Conservation (phyloP, 176 grass and related monocot genomes). For the Metroxylon sagu region DNA sequence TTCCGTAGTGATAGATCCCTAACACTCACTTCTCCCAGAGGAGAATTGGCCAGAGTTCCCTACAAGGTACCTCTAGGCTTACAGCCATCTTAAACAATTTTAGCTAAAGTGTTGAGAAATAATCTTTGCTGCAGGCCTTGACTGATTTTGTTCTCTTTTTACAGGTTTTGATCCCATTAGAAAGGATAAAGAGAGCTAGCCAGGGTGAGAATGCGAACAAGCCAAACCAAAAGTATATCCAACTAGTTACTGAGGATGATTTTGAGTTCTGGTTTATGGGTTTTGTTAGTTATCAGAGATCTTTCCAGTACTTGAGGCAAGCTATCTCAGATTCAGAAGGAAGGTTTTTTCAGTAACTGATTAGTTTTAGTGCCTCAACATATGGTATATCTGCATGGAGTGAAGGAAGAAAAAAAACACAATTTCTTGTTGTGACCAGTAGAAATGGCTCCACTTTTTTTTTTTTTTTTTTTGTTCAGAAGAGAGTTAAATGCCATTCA, state of each 20-base stretch:
- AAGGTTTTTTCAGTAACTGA: too few species aligned
- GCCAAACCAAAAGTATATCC: slow-evolving; percentile 28
- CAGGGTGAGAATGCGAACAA: slow-evolving; percentile 23
- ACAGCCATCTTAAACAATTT: too few species aligned
- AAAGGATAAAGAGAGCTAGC: slow-evolving; percentile 24
- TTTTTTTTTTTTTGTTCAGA: too few species aligned
- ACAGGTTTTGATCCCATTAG: slow-evolving; percentile 21
- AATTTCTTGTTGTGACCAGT: too few species aligned
- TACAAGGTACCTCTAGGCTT: slow-evolving; percentile 15
- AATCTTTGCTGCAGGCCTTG: not conserved
- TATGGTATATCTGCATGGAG: too few species aligned
- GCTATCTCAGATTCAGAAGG: slow-evolving; percentile 1
- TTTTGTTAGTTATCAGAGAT: slow-evolving; percentile 33
- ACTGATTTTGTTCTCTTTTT: not conserved
- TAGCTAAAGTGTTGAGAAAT: too few species aligned
- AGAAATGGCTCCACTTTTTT: too few species aligned
- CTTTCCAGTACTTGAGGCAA: slow-evolving; percentile 14
- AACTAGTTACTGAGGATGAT: slow-evolving; percentile 33
- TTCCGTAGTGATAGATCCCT: slow-evolving; percentile 26
- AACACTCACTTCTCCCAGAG: slow-evolving; percentile 20
- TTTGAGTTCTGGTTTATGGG: slow-evolving; percentile 52
- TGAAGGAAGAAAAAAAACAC: too few species aligned
- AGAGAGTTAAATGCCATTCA: too few species aligned
- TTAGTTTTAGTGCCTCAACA: too few species aligned
- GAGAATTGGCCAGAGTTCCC: slow-evolving; percentile 4